Conservation (phyloP, 495 filamentous ascomycete species). For the Alectoria sarmentosa region DNA sequence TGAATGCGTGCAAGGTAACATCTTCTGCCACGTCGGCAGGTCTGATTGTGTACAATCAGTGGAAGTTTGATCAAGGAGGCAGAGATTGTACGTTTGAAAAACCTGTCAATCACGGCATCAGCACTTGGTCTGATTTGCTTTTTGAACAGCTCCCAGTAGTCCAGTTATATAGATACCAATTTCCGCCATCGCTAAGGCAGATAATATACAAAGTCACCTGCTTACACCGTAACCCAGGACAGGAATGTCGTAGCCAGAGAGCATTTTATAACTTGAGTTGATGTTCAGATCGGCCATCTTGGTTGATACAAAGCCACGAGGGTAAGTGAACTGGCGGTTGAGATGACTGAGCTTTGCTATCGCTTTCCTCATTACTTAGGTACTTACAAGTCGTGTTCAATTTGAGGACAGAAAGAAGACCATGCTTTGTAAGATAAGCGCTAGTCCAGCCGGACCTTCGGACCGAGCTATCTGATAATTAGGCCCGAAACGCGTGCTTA, state of each 20-base stretch:
- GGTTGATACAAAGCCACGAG: constrained; percentile 13
- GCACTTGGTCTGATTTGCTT: background rate
- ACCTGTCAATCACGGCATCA: constrained; percentile 41
- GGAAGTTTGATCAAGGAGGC: constrained; percentile 10
- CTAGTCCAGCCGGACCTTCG: no score
- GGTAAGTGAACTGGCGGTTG: background rate
- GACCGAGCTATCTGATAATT: background rate
- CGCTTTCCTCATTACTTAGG: constrained; percentile 8
- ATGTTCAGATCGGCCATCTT: constrained; percentile 54
- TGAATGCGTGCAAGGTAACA: constrained; percentile 55
- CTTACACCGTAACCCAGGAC: constrained; percentile 42
- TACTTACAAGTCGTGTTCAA: no score
- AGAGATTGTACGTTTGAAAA: constrained; percentile 58
- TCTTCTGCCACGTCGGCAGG: constrained; percentile 49
- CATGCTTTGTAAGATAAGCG: background rate
- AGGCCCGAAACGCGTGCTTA: constrained; percentile 2
- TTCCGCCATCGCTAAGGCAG: background rate
- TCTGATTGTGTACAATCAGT: constrained; percentile 25
- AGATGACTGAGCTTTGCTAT: background rate
- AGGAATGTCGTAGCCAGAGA: constrained; percentile 74
- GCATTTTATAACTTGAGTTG: constrained; percentile 59
- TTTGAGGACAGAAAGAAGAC: background rate
- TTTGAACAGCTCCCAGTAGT: background rate
- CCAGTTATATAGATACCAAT: background rate
- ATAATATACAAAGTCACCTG: background rate